Evolutionary conservation across 352 stramenopile genomes (phyloP).

Genomic region (Globisporangium okanoganense): DNA sequence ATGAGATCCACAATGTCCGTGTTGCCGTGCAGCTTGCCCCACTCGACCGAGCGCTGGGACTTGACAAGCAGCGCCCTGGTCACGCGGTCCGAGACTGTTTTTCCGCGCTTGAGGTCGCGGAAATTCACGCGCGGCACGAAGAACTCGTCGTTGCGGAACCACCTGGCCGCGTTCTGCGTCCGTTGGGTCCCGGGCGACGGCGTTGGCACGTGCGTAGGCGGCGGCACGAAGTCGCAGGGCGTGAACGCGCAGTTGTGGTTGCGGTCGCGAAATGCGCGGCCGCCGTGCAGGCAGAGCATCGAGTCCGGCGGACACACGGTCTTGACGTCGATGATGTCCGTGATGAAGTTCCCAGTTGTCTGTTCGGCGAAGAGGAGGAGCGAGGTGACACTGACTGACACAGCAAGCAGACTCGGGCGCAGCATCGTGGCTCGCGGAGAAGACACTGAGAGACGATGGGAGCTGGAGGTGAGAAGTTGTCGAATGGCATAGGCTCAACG

Average conservation of each 20-base stretch:
- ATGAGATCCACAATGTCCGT: background rate
- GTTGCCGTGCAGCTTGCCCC: background rate
- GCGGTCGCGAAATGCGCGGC: slow-evolving; percentile 29
- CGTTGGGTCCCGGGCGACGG: slow-evolving; percentile 13
- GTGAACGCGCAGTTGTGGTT: slow-evolving; percentile 39
- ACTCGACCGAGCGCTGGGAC: slow-evolving; percentile 10
- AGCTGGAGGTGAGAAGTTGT: background rate
- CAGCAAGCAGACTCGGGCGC: background rate
- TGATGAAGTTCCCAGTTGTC: slow-evolving; percentile 6
- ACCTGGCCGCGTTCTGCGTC: slow-evolving; percentile 15
- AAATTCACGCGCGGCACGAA: slow-evolving; percentile 22
- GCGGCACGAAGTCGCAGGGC: slow-evolving; percentile 31
- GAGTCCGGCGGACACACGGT: slow-evolving; percentile 36
- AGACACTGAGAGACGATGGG: background rate
- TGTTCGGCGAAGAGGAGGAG: background rate
- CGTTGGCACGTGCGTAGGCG: background rate
- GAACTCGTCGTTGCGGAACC: slow-evolving; percentile 43
- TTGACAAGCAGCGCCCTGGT: slow-evolving; percentile 12
- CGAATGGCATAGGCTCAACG: background rate
- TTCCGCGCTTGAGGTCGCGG: slow-evolving; percentile 20
- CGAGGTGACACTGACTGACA: background rate
- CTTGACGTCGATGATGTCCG: slow-evolving; percentile 22
- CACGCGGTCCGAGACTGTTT: slow-evolving; percentile 11
- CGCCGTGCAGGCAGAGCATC: slow-evolving; percentile 33
- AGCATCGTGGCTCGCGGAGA: background rate